A percentile compares a stretch with the other conserved stretches of the same genome.
Evolutionary conservation across 1,284 basidiomycete species (phyloP).

Genomic region (Puccinia polysora): DNA sequence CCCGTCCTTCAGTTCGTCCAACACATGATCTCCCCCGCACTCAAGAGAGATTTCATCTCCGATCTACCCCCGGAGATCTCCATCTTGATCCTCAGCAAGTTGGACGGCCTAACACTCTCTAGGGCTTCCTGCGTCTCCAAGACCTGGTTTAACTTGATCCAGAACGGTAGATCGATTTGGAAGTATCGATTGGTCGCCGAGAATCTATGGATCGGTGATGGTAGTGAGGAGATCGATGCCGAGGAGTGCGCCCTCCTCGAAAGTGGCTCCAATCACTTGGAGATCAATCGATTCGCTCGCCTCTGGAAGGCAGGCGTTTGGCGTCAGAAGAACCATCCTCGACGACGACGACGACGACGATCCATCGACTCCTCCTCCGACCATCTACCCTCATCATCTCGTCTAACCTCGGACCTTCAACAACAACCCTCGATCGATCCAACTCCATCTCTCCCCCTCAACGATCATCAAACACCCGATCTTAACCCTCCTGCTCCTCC

Average conservation of each 20-base stretch:
- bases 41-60: constrained; percentile 79
- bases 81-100: constrained; percentile 69
- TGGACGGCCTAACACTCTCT: constrained; percentile 69
- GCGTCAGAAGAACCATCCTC: background rate
- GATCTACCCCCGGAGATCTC: constrained; percentile 78
- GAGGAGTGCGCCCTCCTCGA: constrained; percentile 37
- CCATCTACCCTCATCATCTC: background rate
- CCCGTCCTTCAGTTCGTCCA: constrained; percentile 75
- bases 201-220: constrained; percentile 76
- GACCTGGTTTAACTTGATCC: constrained; percentile 73
- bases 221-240: constrained; percentile 55
- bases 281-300: constrained; percentile 46
- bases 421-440: background rate
- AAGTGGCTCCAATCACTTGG: constrained; percentile 42
- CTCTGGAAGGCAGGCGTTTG: constrained; percentile 36
- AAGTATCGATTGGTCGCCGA: constrained; percentile 69
- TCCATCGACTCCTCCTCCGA: background rate
- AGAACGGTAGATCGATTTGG: constrained; percentile 78
- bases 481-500: background rate
- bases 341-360: background rate
- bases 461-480: background rate
- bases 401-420: background rate
- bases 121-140: constrained; percentile 74
- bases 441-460: background rate
- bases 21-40: constrained; percentile 72